Base-by-base conservation (phyloP, 192 early-diverging fungal species). In the Spinellus fusiger region DNA sequence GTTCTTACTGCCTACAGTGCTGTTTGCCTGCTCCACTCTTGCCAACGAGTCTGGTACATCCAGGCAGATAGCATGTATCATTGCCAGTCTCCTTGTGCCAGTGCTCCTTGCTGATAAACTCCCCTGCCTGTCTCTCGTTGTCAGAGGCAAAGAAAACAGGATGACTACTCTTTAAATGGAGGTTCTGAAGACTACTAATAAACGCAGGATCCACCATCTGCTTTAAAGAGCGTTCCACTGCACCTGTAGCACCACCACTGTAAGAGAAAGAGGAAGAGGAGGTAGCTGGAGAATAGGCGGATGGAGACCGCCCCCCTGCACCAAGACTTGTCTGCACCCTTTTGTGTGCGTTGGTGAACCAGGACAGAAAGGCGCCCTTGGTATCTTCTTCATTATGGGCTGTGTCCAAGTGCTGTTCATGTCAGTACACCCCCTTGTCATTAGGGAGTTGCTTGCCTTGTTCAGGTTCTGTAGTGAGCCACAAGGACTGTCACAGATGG, bases 311-410 rank as follows among this genome's bases (percentile, higher is more conserved):
- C n/a, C n/a, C n/a, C n/a, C 44, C 57, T 16, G 26, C 56, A 37
- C 35, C 50, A 34, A 56, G 73, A 59, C 33, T 74, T 49, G 56
- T 77, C 26, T 65, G 64, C 20, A 84, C 65, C 31, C 73, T 78
- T 47, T 68, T 77, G 72, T 83, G 81, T 8, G 81, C 77, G 54
- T 77, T 77, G 16, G 67, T 66, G 20, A 84, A 77, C 68, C 78
- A 81, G 0, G 74, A 63, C 38, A 75, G 54, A 4, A 84, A 63
- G 0, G 71, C 69, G 7, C 74, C 73, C 40, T 77, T 81, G 8
- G 77, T 72, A 32, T 81, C 82, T 54, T 80, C 75, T 38, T 84
- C 82, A 9, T 55, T 74, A 34, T 83, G 78, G 15, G 65, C 65
- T 9, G 65, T 65, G 46, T 80, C 78, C 20, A 82, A 54, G 61